Percentiles rank a stretch among this genome's conserved stretches.
Evolutionary conservation across 2,329 filamentous ascomycete species (phyloP).

Genomic region (Penicillium brevicompactum): DNA sequence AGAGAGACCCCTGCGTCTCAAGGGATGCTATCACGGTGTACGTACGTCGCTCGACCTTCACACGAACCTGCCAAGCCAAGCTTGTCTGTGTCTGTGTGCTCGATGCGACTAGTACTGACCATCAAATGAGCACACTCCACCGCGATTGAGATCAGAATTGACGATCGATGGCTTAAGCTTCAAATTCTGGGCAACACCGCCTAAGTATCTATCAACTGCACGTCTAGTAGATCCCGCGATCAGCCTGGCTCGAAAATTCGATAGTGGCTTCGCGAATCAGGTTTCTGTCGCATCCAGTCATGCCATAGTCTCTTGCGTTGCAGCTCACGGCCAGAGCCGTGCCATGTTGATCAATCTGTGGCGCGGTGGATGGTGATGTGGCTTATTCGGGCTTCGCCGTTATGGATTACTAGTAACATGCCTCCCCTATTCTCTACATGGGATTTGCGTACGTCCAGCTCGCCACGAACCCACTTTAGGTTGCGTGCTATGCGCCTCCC

Average conservation of each 20-base stretch:
- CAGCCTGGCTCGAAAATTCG: conserved; percentile 6
- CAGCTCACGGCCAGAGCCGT: conserved; percentile 2
- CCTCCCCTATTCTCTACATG: neutral
- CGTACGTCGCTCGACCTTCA: neutral
- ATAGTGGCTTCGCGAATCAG: conserved; percentile 11
- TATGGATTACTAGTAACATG: conserved; percentile 9
- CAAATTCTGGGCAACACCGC: neutral
- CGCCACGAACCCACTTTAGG: conserved; percentile 7
- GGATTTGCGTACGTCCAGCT: conserved; percentile 4
- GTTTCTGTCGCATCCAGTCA: conserved; percentile 19
- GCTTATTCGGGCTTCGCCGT: conserved; percentile 12
- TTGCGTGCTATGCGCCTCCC: neutral
- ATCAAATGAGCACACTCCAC: neutral
- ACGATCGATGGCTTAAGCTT: neutral
- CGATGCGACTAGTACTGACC: conserved; percentile 1
- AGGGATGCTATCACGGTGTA: conserved; percentile 15
- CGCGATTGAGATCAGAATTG: neutral
- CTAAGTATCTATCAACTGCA: neutral
- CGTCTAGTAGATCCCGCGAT: neutral
- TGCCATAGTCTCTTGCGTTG: conserved; percentile 12
- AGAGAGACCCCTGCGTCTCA: conserved; percentile 23
- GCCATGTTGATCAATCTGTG: conserved; percentile 11
- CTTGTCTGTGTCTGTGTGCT: neutral
- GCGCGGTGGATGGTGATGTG: conserved; percentile 12
- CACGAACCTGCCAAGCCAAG: conserved; percentile 7